A percentile compares a stretch with the other conserved stretches of the same genome.
These are phyloP conservation scores for Eucalyptus virginea DNA, from an alignment of 345 rosid genomes.

Conservation along the genomic window DNA sequence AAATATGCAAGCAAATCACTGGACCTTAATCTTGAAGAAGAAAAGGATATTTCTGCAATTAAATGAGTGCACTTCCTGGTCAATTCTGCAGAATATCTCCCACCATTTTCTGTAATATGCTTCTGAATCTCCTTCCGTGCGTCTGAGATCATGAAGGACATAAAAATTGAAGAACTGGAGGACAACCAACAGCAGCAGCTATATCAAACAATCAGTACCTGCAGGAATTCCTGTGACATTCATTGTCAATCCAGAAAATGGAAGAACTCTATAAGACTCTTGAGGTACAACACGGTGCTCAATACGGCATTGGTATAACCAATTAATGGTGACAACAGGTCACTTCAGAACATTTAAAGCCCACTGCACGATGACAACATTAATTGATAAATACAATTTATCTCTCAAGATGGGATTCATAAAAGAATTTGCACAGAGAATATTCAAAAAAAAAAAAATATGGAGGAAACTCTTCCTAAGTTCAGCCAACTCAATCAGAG, in stretches of 20 bases:
- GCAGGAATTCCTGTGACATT: conserved; percentile 52
- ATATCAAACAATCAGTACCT: conserved; percentile 18
- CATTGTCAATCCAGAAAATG: conserved; percentile 67
- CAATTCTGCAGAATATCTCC: conserved; percentile 68
- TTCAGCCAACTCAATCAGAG: background rate
- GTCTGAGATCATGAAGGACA: conserved; percentile 26
- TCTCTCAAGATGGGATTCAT: background rate
- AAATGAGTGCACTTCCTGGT: conserved; percentile 80
- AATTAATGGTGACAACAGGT: conserved; percentile 31
- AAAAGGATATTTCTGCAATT: conserved; percentile 82
- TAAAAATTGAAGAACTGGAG: background rate
- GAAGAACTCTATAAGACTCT: conserved; percentile 69
- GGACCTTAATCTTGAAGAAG: background rate
- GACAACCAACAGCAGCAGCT: background rate
- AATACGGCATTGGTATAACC: conserved; percentile 72
- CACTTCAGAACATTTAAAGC: conserved; percentile 64
- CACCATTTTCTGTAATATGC: conserved; percentile 54
- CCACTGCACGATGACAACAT: conserved; percentile 45
- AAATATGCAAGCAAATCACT: background rate
- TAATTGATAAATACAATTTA: background rate
- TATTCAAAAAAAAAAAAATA: background rate
- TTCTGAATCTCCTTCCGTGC: conserved; percentile 69
- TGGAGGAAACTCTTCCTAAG: background rate
- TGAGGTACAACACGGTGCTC: conserved; percentile 88
- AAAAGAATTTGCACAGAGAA: background rate